Evolutionary conservation across 345 rosid species (phyloP).

Genomic region (Citrus mangshanensis): DNA sequence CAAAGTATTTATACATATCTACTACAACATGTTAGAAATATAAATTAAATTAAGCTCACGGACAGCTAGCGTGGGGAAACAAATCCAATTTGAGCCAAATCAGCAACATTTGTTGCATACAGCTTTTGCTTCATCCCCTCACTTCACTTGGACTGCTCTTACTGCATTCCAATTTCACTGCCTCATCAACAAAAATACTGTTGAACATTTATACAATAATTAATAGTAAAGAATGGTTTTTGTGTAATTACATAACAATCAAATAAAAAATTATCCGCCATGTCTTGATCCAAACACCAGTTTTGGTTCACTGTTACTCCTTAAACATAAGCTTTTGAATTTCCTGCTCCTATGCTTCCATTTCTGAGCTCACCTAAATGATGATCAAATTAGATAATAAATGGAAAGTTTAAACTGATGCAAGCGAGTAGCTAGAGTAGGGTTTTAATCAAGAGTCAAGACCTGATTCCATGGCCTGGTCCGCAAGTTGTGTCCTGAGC

Average conservation of each 20-base stretch:
- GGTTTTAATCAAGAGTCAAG: too few species aligned
- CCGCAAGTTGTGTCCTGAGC: slow-evolving; percentile 53
- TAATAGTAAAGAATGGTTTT: too few species aligned
- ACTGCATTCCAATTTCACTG: slow-evolving; percentile 64
- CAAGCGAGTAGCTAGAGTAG: background rate
- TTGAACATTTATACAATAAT: too few species aligned
- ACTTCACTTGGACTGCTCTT: slow-evolving; percentile 59
- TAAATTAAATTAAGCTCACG: slow-evolving; percentile 2
- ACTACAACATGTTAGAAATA: too few species aligned
- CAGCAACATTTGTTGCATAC: slow-evolving; percentile 46
- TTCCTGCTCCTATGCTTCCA: slow-evolving; percentile 65
- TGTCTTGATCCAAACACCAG: slow-evolving; percentile 89
- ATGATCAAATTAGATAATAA: background rate
- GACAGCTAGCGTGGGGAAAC: slow-evolving; percentile 61
- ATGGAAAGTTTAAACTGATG: background rate
- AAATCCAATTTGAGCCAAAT: slow-evolving; percentile 31
- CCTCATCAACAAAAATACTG: slow-evolving; percentile 11
- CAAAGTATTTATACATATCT: too few species aligned
- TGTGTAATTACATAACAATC: too few species aligned
- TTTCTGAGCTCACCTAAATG: slow-evolving; percentile 33
- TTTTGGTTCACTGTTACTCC: slow-evolving; percentile 57
- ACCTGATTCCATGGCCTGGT: slow-evolving; percentile 81
- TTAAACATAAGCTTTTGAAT: slow-evolving; percentile 59
- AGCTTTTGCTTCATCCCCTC: slow-evolving; percentile 44
- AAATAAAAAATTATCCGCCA: slow-evolving; percentile 50